Evolutionary conservation across 331 rosid species (phyloP).

Genomic region (Saraca asoca): DNA sequence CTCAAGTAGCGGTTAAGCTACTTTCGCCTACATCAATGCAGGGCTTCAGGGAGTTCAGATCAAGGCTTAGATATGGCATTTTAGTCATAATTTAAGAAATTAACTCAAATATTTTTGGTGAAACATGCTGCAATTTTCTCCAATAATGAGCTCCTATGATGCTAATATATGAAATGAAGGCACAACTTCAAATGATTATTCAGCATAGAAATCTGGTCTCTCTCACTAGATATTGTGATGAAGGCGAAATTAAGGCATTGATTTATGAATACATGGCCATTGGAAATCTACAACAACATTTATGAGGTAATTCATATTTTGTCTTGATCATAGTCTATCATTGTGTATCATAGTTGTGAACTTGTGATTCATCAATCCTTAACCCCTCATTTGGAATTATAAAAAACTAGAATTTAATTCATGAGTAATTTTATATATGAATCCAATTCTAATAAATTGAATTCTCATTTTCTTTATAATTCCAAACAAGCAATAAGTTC

Average conservation of each 20-base stretch:
- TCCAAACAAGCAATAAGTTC: no score
- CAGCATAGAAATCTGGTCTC: constrained; percentile 45
- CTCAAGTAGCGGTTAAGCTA: no score
- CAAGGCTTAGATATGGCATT: constrained; percentile 36
- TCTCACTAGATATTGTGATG: constrained; percentile 43
- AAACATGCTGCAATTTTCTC: not conserved
- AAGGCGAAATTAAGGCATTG: constrained; percentile 31
- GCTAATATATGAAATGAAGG: constrained; percentile 33
- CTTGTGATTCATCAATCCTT: no score
- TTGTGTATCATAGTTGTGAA: not conserved
- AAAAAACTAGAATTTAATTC: no score
- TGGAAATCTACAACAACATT: constrained; percentile 44
- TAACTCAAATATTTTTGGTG: no score
- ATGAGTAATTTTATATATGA: no score
- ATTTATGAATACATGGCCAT: constrained; percentile 50
- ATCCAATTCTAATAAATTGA: no score
- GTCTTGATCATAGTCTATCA: not conserved
- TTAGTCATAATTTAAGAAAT: not conserved
- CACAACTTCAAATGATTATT: constrained; percentile 34
- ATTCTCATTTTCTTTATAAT: no score
- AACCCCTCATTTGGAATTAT: no score
- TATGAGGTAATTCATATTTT: constrained; percentile 33
- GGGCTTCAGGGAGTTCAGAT: not conserved
- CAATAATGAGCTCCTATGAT: not conserved
- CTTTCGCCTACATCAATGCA: no score